Conservation (phyloP, 2,329 filamentous ascomycete genomes). For the Stenocarpella maydis region DNA sequence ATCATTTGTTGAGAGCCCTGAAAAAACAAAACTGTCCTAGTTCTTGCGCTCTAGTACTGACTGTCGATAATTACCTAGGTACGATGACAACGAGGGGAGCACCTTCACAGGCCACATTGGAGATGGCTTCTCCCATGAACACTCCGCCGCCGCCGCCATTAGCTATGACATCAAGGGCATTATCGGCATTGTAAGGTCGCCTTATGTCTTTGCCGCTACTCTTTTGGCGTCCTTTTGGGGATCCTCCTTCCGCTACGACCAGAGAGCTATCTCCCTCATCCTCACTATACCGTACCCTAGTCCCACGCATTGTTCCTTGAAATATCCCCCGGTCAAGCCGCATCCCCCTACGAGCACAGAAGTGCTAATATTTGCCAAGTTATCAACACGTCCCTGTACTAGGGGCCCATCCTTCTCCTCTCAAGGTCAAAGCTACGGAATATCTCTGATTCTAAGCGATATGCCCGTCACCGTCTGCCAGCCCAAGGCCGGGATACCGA, state of each 20-base stretch:
- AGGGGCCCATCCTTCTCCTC: constrained; percentile 42
- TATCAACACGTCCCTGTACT: constrained; percentile 41
- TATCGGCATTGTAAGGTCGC: constrained; percentile 46
- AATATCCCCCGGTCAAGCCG: constrained; percentile 41
- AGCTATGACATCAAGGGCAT: constrained; percentile 44
- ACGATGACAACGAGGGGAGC: constrained; percentile 1
- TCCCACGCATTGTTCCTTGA: constrained; percentile 49
- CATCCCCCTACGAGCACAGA: neutral
- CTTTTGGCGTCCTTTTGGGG: constrained; percentile 47
- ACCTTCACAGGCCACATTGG: constrained; percentile 3
- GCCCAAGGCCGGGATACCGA: constrained; percentile 42
- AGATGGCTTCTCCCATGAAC: constrained; percentile 6
- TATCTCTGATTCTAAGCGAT: constrained; percentile 44
- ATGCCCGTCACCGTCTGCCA: constrained; percentile 48
- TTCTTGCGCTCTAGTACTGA: no score
- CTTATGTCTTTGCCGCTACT: constrained; percentile 45
- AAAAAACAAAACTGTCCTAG: neutral
- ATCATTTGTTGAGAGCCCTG: neutral
- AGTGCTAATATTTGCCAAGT: constrained; percentile 37
- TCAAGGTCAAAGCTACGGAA: constrained; percentile 41
- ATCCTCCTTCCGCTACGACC: constrained; percentile 59
- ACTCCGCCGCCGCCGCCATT: constrained; percentile 9
- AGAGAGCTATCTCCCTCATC: constrained; percentile 56
- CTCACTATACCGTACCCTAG: constrained; percentile 53
- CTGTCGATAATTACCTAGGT: no score